Base-by-base conservation (phyloP, 331 rosid genomes). In the Spiraea crenata region DNA sequence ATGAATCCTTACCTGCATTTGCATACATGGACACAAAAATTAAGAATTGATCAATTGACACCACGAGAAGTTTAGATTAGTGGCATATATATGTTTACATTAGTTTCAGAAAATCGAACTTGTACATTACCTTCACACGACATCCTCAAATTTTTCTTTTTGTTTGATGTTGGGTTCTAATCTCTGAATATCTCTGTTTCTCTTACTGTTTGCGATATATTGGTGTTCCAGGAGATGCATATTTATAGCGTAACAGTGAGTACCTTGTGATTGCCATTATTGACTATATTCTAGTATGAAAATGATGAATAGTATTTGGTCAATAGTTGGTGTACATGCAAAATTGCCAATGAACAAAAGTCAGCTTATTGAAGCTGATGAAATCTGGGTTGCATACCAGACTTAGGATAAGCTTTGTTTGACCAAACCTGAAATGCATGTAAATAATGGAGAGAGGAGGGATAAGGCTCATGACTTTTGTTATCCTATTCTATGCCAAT, bases 181-280 rank as follows among this genome's bases (percentile, higher is more conserved):
- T 14, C 64, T 59, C 31, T 25, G 31, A 25, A 25, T 25, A 34
- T 57, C 9, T 55, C 37, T 19, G 60, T 34, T 6, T 4, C 16
- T 9, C 31, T 25, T 25, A 4, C 16, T 9, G n/a, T 25, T 59
- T 59, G 65, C 38, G 65, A 38, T 59, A 45, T 38, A 15, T 59
- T 59, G 42, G 44, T 34, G 40, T 45, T 3, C 25, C 17, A 31
- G 25, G 56, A 20, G 38, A 42, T 17, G 9, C 16, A 44, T 45
- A 64, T 64, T 64, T 64, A 42, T 64, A 13, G 54, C 11, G 54
- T 9, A 20, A 14, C 34, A 40, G 20, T 5, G 5, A 45, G 46
- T 20, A 64, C 55, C 69, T 45, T 64, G 69, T 45, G 69, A 40
- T 20, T 63, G 68, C 9, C 41, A 42, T 63, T 41, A 41, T 63